Percentiles rank a stretch among this genome's conserved stretches.
phyloP scores from a whole-genome alignment of 2,329 filamentous ascomycete species.

The Cytospora chrysosperma region DNA sequence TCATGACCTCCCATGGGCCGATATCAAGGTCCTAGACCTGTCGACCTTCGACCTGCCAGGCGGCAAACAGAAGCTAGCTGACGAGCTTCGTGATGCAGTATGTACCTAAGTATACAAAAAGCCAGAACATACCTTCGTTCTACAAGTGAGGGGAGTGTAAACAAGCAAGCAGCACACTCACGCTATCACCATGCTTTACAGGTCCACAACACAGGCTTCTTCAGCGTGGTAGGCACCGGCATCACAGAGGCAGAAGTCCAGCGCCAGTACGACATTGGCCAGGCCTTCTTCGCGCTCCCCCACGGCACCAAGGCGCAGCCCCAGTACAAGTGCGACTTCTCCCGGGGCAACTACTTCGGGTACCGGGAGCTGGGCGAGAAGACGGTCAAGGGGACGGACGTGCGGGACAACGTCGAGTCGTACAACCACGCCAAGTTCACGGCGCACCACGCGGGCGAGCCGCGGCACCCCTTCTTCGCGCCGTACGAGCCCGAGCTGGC shows the following conservation, averaged over 20 bases:
- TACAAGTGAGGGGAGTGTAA: slow-evolving; percentile 17
- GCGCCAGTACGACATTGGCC: slow-evolving; percentile 52
- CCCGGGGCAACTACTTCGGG: slow-evolving; percentile 49
- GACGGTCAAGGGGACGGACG: slow-evolving; percentile 28
- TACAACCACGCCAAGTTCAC: slow-evolving; percentile 55
- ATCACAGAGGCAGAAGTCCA: slow-evolving; percentile 51
- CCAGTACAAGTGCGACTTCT: slow-evolving; percentile 45
- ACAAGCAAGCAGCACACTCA: neutral
- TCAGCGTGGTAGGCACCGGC: slow-evolving; percentile 55
- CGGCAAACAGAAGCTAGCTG: slow-evolving; percentile 50
- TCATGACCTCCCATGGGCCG: slow-evolving; percentile 43
- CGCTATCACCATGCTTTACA: slow-evolving; percentile 1
- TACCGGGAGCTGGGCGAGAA: slow-evolving; percentile 42
- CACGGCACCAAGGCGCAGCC: slow-evolving; percentile 46
- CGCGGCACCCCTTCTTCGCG: slow-evolving; percentile 39
- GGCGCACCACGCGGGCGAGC: slow-evolving; percentile 36
- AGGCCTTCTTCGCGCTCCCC: slow-evolving; percentile 51
- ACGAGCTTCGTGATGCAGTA: slow-evolving; percentile 52
- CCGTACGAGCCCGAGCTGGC: slow-evolving; percentile 48
- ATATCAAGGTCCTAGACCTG: slow-evolving; percentile 54
- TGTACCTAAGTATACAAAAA: neutral
- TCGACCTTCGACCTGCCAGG: slow-evolving; percentile 47
- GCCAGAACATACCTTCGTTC: slow-evolving; percentile 11
- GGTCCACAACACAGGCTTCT: slow-evolving; percentile 44
- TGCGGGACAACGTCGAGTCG: slow-evolving; percentile 51